Base-by-base conservation (phyloP, 208 protist genomes). In the Lotmaria passim region DNA sequence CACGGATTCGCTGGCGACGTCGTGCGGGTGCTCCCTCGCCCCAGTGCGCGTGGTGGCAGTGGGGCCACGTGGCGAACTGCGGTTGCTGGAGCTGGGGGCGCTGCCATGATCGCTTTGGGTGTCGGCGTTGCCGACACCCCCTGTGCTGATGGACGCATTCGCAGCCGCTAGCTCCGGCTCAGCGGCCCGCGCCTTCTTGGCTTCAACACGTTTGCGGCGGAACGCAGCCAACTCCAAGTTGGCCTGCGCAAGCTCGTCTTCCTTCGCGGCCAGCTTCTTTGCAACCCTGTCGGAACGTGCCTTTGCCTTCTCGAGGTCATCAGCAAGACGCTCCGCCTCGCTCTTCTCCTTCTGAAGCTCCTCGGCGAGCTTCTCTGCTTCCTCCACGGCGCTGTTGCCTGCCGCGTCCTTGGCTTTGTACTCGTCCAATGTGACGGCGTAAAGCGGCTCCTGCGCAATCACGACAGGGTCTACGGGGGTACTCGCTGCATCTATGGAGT, bases 331-430 rank as follows among this genome's bases (percentile, higher is more conserved):
- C 51, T 69, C 12, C 50, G 24, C 50, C 34, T 69, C 63, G 12
- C 7, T 23, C 47, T 52, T 24, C 47, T 24, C 17, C 47, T 39
- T 39, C 36, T 6, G 8, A 6, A 39, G 36, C 36, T 39, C 36
- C 8, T 58, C 39, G 3, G 48, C 36, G 24, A 69, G 24, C 3
- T n/a, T 47, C 21, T 55, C 48, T 33, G 50, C 63, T 21, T 69
- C 63, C 5, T 50, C 55, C 24, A 7, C 47, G 19, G 46, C 55
- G 26, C 34, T 24, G 17, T 58, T 41, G n/a, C 34, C n/a, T 3
- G 55, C 55, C 24, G 38, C 56, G 28, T 63, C 28, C 53, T 72
- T 62, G 14, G 33, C 55, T 55, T 53, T 63, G 55, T 64, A 23
- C 36, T 46, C 31, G 31, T 56, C 52, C 64, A 41, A n/a, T 0